Evolutionary conservation across 2,329 filamentous ascomycete species (phyloP), one percentile per base, ranked within the genome.

Genomic region (Fusarium metavorans): DNA sequence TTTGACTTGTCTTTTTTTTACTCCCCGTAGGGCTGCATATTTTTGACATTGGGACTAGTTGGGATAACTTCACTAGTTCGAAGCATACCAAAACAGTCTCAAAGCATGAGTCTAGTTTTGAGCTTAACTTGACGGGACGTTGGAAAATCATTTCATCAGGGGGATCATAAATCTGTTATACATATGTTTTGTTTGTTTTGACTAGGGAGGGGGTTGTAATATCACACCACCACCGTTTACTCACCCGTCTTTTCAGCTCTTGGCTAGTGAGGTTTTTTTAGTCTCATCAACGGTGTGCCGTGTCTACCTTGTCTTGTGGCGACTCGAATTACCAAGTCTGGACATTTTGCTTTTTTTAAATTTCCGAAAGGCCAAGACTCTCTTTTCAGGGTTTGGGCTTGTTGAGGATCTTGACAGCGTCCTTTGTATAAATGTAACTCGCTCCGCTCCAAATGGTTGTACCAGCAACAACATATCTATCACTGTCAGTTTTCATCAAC

Each of bases 381-480:
- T 30, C 9, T 7, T 65, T 77, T 57, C 48, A 39, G 16, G 52
- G 57, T 13, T 67, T 70, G n/a, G 72, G 65, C 69, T 82, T 80
- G 60, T 81, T 82, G 48, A 98, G 82, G 66, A 98, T 98, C 82
- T 93, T 97, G 35, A 98, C 95, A 0, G 95, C 96, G 78, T 97
- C 93, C 82, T 97, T 98, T 76, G 91, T 94, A 81, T 93, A 97
- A 8, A 97, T 88, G 81, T 99, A 99, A 82, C 95, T 98, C 16
- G 95, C 87, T 9, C 97, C 97, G 72, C 95, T 98, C 94, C 95
- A 98, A 7, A 97, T 84, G 0, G 97, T 99, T 5, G 97, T 99
- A 0, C 88, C 90, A 1, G 95, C 95, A 4, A 99, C 96, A 16
- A 97, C 83, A 77, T 94, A 96, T 80, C 94, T 96, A 23, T 13